Evolutionary conservation across 495 filamentous ascomycete genomes (phyloP).

Genomic region (Aspergillus haitiensis): DNA sequence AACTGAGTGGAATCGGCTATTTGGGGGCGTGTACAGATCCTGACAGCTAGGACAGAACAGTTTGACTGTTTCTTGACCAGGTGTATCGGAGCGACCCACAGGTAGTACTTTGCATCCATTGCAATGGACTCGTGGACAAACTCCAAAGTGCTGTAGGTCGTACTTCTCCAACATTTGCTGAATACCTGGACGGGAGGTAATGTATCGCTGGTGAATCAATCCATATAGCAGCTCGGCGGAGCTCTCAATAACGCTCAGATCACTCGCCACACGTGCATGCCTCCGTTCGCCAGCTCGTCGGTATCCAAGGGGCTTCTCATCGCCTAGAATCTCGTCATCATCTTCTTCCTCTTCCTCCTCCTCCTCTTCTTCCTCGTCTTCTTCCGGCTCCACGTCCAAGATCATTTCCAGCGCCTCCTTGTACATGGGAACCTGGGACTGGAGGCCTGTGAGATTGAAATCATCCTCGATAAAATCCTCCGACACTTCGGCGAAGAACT

Average conservation of each 20-base stretch:
- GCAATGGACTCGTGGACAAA: constrained; percentile 88
- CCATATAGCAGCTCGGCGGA: constrained; percentile 97
- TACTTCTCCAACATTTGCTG: constrained; percentile 99
- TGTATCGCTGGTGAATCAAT: constrained; percentile 96
- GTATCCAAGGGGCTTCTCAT: constrained; percentile 60
- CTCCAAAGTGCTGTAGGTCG: constrained; percentile 90
- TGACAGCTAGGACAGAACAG: constrained; percentile 96
- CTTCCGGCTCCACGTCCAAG: constrained; percentile 93
- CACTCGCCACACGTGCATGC: constrained; percentile 84
- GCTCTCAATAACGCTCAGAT: constrained; percentile 91
- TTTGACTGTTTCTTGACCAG: constrained; percentile 96
- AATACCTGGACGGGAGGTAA: constrained; percentile 94
- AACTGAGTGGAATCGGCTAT: constrained; percentile 96
- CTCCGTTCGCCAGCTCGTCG: constrained; percentile 65
- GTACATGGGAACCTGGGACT: constrained; percentile 96
- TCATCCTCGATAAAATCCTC: constrained; percentile 99
- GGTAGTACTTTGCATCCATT: constrained; percentile 84
- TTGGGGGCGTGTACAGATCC: constrained; percentile 95
- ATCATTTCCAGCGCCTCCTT: constrained; percentile 98
- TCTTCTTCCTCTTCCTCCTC: constrained; percentile 73
- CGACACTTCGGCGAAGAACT: constrained; percentile 97
- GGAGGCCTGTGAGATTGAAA: constrained; percentile 95
- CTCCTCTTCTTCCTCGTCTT: constrained; percentile 81
- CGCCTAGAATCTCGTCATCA: constrained; percentile 71
- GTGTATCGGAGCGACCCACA: constrained; percentile 88